phyloP scores from a whole-genome alignment of 23 red algal species.

The Cyanidiococcus yangmingshanensis region DNA sequence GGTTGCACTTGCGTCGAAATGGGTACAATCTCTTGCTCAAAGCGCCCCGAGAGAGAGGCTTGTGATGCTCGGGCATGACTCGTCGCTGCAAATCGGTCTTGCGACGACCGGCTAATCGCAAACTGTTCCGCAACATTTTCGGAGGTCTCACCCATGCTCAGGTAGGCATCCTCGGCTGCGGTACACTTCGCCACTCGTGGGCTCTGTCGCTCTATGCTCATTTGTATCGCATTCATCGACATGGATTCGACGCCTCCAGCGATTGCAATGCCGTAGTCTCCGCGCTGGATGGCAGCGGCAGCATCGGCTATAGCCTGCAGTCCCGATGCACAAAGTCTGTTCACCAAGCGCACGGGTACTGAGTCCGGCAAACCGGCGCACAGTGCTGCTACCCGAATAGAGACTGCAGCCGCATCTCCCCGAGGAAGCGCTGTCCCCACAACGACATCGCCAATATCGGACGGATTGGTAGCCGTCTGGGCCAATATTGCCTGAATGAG shows the following conservation, averaged over 20 bases:
- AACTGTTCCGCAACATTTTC: slow-evolving; percentile 87
- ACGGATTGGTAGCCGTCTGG: slow-evolving; percentile 34
- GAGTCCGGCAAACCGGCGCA: slow-evolving; percentile 59
- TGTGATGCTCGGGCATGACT: slow-evolving; percentile 70
- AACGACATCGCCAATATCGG: slow-evolving; percentile 72
- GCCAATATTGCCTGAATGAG: slow-evolving; percentile 58
- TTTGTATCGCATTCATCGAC: slow-evolving; percentile 69
- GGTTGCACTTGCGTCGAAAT: slow-evolving; percentile 59
- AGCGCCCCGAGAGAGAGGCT: slow-evolving; percentile 61
- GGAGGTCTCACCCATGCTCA: slow-evolving; percentile 92
- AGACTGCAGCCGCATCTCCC: slow-evolving; percentile 79
- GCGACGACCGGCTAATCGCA: slow-evolving; percentile 51
- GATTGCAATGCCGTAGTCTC: slow-evolving; percentile 65
- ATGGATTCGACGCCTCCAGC: slow-evolving; percentile 91
- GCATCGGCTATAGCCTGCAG: slow-evolving; percentile 97
- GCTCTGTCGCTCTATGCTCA: slow-evolving; percentile 45
- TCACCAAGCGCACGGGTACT: slow-evolving; percentile 65
- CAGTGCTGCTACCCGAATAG: slow-evolving; percentile 54
- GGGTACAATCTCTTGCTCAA: slow-evolving; percentile 79
- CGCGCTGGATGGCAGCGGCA: slow-evolving; percentile 70
- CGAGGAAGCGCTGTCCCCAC: slow-evolving; percentile 68
- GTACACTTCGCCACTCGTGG: slow-evolving; percentile 24
- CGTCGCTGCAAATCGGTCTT: slow-evolving; percentile 78
- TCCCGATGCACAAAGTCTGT: slow-evolving; percentile 93
- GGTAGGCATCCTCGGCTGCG: slow-evolving; percentile 60